Percentiles rank a stretch among this genome's conserved stretches.
Evolutionary conservation across 2,329 filamentous ascomycete species (phyloP).

Genomic region (Claviceps pazoutovae): DNA sequence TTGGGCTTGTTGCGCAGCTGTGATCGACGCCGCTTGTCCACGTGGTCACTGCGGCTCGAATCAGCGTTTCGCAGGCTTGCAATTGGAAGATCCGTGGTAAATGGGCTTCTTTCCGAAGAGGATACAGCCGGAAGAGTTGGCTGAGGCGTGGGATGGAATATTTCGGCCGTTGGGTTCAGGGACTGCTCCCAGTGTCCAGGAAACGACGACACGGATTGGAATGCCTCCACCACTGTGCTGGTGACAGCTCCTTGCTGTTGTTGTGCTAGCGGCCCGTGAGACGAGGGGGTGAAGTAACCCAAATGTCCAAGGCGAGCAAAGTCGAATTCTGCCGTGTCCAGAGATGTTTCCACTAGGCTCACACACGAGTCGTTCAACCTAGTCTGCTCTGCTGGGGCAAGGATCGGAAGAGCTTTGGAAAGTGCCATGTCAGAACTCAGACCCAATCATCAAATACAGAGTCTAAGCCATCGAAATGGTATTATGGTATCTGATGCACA

Average conservation of each 20-base stretch:
- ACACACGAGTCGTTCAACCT: conserved; percentile 14
- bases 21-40: conserved; percentile 13
- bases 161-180: conserved; percentile 5
- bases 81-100: neutral
- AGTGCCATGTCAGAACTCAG: conserved; percentile 1
- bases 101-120: neutral
- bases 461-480: neutral
- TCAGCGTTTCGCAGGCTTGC: neutral
- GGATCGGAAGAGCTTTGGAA: conserved; percentile 12
- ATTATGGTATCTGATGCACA: conserved; percentile 7
- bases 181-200: conserved; percentile 13
- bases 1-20: conserved; percentile 15
- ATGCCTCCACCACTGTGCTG: conserved; percentile 5
- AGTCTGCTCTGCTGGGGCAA: conserved; percentile 12
- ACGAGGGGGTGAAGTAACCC: conserved; percentile 14
- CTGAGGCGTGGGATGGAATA: conserved; percentile 2
- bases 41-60: neutral
- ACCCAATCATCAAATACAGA: neutral
- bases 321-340: conserved; percentile 20
- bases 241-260: conserved; percentile 12
- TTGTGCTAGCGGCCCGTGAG: conserved; percentile 17
- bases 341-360: conserved; percentile 16
- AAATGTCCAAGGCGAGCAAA: conserved; percentile 21
- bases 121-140: neutral
- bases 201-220: conserved; percentile 10